Percentiles rank a stretch among this genome's conserved stretches.
phyloP scores from a whole-genome alignment of 2,329 filamentous ascomycete genomes.

The Claviceps humidiphila region DNA sequence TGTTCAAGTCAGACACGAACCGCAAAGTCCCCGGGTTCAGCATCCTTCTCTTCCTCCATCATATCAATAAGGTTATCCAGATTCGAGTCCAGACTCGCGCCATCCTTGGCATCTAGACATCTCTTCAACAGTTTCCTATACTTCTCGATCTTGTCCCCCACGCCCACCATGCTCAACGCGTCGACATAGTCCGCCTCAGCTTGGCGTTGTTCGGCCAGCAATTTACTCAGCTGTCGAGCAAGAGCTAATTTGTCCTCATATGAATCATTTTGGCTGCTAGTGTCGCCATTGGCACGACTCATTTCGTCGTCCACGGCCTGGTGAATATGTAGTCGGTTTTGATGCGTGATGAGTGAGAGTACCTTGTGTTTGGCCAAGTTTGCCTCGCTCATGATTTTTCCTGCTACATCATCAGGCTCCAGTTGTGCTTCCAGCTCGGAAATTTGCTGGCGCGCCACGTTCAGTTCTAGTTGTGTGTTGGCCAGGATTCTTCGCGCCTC shows the following conservation, averaged over 20 bases:
- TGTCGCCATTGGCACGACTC: constrained; percentile 36
- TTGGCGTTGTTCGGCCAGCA: constrained; percentile 45
- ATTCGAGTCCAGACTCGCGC: constrained; percentile 54
- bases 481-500: constrained; percentile 53
- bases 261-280: constrained; percentile 25
- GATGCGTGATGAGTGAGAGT: constrained; percentile 34
- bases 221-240: constrained; percentile 41
- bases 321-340: constrained; percentile 39
- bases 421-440: constrained; percentile 41
- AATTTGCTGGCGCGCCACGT: constrained; percentile 44
- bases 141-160: constrained; percentile 59
- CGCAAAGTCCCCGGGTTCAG: no score
- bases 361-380: constrained; percentile 35
- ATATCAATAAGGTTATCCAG: constrained; percentile 47
- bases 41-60: constrained; percentile 49
- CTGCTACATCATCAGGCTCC: constrained; percentile 40
- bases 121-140: constrained; percentile 57
- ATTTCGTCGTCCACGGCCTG: constrained; percentile 39
- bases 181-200: constrained; percentile 56
- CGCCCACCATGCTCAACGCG: constrained; percentile 54
- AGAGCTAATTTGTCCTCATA: constrained; percentile 44
- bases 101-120: constrained; percentile 54
- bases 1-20: constrained; percentile 21
- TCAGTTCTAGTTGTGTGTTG: constrained; percentile 56
- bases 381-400: constrained; percentile 37